Evolutionary conservation across 1,139 yeast genomes (phyloP).

Genomic region (Taphrina flavorubra): DNA sequence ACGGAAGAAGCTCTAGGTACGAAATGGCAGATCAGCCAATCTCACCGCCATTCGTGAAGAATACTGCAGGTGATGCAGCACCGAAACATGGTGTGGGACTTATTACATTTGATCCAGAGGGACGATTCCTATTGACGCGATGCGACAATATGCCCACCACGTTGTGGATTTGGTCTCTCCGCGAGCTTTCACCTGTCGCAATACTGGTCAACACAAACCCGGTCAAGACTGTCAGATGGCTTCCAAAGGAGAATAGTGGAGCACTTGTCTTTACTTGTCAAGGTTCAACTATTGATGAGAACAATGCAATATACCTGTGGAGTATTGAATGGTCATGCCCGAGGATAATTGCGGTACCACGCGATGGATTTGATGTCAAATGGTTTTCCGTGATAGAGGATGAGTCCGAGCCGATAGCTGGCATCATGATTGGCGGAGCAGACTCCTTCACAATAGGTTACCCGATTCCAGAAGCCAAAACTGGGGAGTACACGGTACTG

Average conservation of each 20-base stretch:
- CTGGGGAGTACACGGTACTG: background rate
- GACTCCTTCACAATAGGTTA: constrained; percentile 28
- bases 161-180: constrained; percentile 47
- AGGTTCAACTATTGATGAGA: background rate
- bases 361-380: constrained; percentile 39
- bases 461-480: background rate
- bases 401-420: background rate
- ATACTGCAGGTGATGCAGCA: constrained; percentile 41
- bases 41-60: constrained; percentile 43
- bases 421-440: constrained; percentile 20
- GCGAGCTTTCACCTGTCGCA: constrained; percentile 44
- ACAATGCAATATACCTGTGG: constrained; percentile 42
- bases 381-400: constrained; percentile 36
- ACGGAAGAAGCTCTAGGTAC: constrained; percentile 15
- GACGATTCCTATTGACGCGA: constrained; percentile 45
- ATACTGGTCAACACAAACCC: constrained; percentile 42
- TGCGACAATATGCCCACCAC: constrained; percentile 46
- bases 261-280: constrained; percentile 44
- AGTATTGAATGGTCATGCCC: constrained; percentile 41
- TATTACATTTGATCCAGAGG: constrained; percentile 44
- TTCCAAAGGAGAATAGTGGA: constrained; percentile 42
- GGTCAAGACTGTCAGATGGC: constrained; percentile 45
- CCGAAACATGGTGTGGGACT: constrained; percentile 45
- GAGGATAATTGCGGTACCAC: constrained; percentile 39
- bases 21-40: constrained; percentile 39